Evolutionary conservation across 2,329 filamentous ascomycete species (phyloP).

Genomic region (Beauveria brongniartii): DNA sequence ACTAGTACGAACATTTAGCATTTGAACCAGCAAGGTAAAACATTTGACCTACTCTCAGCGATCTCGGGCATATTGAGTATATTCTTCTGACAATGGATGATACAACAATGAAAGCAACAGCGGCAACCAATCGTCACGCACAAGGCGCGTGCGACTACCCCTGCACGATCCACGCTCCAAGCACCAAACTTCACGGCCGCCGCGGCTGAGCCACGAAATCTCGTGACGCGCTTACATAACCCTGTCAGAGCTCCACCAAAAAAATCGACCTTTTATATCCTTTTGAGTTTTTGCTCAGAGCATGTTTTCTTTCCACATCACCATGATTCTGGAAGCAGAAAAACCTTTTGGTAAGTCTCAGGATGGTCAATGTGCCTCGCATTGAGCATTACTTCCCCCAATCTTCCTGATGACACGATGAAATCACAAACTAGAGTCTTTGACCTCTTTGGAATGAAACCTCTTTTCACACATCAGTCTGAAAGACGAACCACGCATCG

Average conservation of each 20-base stretch:
- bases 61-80: conserved; percentile 50
- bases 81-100: background rate
- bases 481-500: conserved; percentile 37
- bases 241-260: conserved; percentile 8
- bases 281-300: conserved; percentile 18
- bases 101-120: background rate
- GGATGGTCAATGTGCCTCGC: background rate
- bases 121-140: background rate
- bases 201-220: conserved; percentile 23
- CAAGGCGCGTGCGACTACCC: background rate
- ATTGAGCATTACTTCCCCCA: conserved; percentile 13
- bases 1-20: conserved; percentile 39
- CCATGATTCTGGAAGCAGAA: conserved; percentile 10
- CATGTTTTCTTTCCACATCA: conserved; percentile 17
- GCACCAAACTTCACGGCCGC: background rate
- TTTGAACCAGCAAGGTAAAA: background rate
- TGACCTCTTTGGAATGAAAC: conserved; percentile 81
- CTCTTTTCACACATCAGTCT: conserved; percentile 85
- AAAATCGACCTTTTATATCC: conserved; percentile 15
- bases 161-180: background rate
- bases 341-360: conserved; percentile 21
- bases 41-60: conserved; percentile 40
- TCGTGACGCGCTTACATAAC: conserved; percentile 22
- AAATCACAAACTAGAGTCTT: conserved; percentile 98
- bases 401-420: conserved; percentile 66